Base-by-base conservation (phyloP, 2,329 filamentous ascomycete genomes). In the Hypoxylon sp. region DNA sequence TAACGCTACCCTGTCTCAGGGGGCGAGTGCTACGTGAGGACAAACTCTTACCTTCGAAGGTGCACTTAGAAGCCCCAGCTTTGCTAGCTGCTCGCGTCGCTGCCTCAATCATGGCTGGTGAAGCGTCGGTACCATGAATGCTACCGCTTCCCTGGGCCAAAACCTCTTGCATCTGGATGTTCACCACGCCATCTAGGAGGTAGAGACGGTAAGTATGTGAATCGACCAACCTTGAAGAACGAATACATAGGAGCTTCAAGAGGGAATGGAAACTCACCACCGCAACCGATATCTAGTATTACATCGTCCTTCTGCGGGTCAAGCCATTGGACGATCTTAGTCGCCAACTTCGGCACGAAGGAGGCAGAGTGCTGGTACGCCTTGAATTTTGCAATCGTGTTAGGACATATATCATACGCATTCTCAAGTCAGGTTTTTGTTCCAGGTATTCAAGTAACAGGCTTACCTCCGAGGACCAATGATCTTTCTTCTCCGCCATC, bases 281-380 rank as follows among this genome's bases (percentile, higher is more conserved):
- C 89, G 72, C 89, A 91, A 13, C 89, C 89, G 59, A 91, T 79
- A 70, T 91, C 89, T 1, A 91, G 80, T 22, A 91, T 83, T 14
- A 81, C 76, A 74, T 91, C 89, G 69, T 87, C 84, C 30, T 84
- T 82, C 64, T 88, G 82, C 0, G 89, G 83, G 70, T 89, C 84
- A 0, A 91, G 81, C 84, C 88, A 90, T 50, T 82, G 77, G 10
- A 90, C 73, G 4, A 91, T 82, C 66, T 88, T 90, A 14, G 82
- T 83, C 0, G 89, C 85, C 8, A 91, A 80, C 74, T 89, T 87
- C 2, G 89, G 89, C 7, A 91, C 89, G 73, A 91, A 91, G 0
- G 87, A 85, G 6, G 89, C 89, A 1, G 88, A 85, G 64, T 85
- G 81, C 66, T 89, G 85, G 75, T 91, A 91, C 33, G 84, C 85